Percentiles rank a stretch among this genome's conserved stretches.
Conservation (phyloP, 768 basidiomycete genomes). For the Albatrellus ellisii region DNA sequence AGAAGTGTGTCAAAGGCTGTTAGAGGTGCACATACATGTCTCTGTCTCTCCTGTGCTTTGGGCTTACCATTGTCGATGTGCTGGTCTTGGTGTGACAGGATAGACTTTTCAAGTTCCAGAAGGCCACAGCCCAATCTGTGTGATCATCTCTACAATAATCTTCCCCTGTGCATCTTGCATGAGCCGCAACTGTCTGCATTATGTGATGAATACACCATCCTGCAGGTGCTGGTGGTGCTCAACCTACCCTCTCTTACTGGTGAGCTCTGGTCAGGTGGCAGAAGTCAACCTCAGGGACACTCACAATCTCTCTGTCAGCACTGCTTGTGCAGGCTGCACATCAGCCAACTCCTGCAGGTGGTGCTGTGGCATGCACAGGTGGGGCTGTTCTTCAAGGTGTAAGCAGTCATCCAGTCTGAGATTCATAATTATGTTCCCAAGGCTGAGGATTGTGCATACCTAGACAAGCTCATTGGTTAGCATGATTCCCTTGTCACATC, state of each 20-base stretch:
- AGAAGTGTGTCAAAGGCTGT: no score
- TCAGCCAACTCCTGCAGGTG: no score
- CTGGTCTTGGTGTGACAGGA: no score
- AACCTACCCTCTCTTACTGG: no score
- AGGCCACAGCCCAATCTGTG: no score
- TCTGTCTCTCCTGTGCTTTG: no score
- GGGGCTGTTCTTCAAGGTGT: conserved; percentile 88
- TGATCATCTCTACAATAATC: conserved; percentile 89
- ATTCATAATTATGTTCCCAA: no score
- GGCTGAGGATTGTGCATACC: conserved; percentile 79
- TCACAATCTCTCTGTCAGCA: conserved; percentile 17
- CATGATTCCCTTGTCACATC: no score
- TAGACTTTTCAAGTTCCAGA: no score
- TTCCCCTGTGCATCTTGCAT: conserved; percentile 90
- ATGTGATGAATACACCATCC: conserved; percentile 90
- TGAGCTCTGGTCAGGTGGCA: conserved; percentile 45
- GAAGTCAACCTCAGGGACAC: conserved; percentile 13
- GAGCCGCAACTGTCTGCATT: conserved; percentile 78
- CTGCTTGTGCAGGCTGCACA: conserved; percentile 37
- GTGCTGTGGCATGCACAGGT: conserved; percentile 94
- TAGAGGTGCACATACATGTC: no score
- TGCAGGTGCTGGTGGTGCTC: conserved; percentile 95
- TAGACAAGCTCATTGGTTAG: conserved; percentile 64
- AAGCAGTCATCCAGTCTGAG: conserved; percentile 80
- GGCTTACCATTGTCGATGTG: no score